These are phyloP conservation scores for Polytolypa hystricis DNA, from an alignment of 2,329 filamentous ascomycete species.

Conservation along the genomic window DNA sequence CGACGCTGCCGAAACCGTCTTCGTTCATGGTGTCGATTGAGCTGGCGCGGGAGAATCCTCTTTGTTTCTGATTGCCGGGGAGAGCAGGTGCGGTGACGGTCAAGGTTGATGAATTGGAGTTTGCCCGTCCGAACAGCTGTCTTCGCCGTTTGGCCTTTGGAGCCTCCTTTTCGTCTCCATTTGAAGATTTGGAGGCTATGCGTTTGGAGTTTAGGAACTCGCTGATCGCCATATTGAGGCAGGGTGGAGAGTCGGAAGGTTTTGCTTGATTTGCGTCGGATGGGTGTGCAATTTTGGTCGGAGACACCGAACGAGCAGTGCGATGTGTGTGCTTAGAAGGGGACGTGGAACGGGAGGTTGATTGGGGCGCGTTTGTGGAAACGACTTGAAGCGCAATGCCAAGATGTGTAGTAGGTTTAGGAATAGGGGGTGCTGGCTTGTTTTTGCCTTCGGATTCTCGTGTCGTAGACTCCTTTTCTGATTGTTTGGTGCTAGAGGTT, in stretches of 20 bases:
- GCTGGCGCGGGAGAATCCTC: conserved; percentile 32
- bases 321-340: conserved; percentile 10
- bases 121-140: conserved; percentile 32
- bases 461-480: not conserved
- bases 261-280: not conserved
- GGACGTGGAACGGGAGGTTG: conserved; percentile 15
- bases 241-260: conserved; percentile 2
- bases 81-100: conserved; percentile 8
- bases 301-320: not conserved
- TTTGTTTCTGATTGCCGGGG: not conserved
- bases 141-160: conserved; percentile 20
- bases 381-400: conserved; percentile 13
- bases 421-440: not conserved
- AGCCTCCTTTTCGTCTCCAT: conserved; percentile 13
- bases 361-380: conserved; percentile 12
- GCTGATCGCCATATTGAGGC: conserved; percentile 22
- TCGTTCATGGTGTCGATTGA: conserved; percentile 41
- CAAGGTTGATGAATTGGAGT: conserved; percentile 27
- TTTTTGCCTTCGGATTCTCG: not conserved
- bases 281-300: too few relatives aligned
- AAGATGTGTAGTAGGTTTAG: not conserved
- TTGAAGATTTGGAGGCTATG: conserved; percentile 20
- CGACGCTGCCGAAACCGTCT: conserved; percentile 27
- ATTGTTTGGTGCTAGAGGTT: too few relatives aligned
- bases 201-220: conserved; percentile 32